Evolutionary conservation across 768 basidiomycete genomes (phyloP).

Genomic region (Lentinula sp.): DNA sequence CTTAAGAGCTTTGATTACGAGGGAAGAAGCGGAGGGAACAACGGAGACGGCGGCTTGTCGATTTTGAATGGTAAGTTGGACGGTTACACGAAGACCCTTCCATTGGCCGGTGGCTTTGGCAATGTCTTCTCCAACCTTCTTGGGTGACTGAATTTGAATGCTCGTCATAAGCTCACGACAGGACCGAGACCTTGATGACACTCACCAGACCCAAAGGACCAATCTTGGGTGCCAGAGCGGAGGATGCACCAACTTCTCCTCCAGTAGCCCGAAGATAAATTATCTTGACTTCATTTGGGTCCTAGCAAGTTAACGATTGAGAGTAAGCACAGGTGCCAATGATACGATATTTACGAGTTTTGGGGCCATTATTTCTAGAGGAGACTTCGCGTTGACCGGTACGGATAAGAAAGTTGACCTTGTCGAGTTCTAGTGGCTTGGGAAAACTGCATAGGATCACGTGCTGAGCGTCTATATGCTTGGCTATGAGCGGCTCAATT

Average conservation of each 20-base stretch:
- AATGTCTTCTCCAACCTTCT: conserved; percentile 99
- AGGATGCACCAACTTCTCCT: conserved; percentile 99
- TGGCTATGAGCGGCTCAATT: not conserved
- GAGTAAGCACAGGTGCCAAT: not conserved
- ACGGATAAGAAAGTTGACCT: conserved; percentile 8
- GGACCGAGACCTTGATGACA: conserved; percentile 8
- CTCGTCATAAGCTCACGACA: not conserved
- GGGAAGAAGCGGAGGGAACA: conserved; percentile 94
- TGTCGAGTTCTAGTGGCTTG: not conserved
- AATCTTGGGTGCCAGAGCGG: conserved; percentile 98
- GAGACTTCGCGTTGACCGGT: conserved; percentile 4
- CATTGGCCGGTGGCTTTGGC: conserved; percentile 97
- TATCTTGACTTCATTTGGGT: conserved; percentile 97
- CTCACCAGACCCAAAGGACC: conserved; percentile 98
- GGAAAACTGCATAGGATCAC: not conserved
- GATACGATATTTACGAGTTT: conserved; percentile 49
- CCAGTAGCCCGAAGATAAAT: conserved; percentile 98
- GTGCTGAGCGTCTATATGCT: not conserved
- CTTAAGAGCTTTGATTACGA: conserved; percentile 97
- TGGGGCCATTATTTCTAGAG: conserved; percentile 57
- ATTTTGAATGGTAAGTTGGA: conserved; percentile 99
- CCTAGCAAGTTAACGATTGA: conserved; percentile 36
- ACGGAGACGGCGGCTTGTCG: conserved; percentile 97
- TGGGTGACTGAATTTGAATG: conserved; percentile 70
- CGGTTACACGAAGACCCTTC: conserved; percentile 99